These are phyloP conservation scores for Syzygium aromaticum DNA, from an alignment of 345 rosid genomes.

Conservation along the genomic window DNA sequence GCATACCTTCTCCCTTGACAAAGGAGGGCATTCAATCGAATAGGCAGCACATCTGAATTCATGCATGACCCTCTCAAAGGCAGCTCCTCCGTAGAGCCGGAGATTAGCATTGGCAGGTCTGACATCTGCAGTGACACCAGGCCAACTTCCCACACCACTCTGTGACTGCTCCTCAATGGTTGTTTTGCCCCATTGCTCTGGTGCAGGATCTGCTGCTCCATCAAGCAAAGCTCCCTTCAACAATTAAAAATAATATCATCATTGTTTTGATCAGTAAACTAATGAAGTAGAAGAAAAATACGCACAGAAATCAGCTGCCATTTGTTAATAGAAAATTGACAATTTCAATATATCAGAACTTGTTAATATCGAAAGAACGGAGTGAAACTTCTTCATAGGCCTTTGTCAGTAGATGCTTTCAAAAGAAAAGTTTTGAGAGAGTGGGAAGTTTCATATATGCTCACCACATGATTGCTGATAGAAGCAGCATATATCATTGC, in stretches of 20 bases:
- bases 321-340: neutral
- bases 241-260: neutral
- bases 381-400: neutral
- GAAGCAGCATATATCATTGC: slow-evolving; percentile 86
- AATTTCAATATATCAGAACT: neutral
- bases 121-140: slow-evolving; percentile 61
- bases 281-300: neutral
- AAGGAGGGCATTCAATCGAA: slow-evolving; percentile 87
- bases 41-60: slow-evolving; percentile 95
- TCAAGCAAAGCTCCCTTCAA: slow-evolving; percentile 79
- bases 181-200: slow-evolving; percentile 97
- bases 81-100: slow-evolving; percentile 96
- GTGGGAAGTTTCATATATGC: slow-evolving; percentile 4
- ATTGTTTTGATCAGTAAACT: neutral
- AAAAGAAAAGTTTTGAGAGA: neutral
- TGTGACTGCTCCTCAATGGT: slow-evolving; percentile 73
- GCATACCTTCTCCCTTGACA: slow-evolving; percentile 88
- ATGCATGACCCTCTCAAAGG: slow-evolving; percentile 91
- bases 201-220: slow-evolving; percentile 98
- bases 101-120: slow-evolving; percentile 92
- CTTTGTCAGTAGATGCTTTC: neutral
- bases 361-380: neutral
- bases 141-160: slow-evolving; percentile 96
- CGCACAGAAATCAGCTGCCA: neutral
- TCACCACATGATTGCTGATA: slow-evolving; percentile 80